phyloP scores from a whole-genome alignment of 345 rosid species.

The Syzygium oleosum region DNA sequence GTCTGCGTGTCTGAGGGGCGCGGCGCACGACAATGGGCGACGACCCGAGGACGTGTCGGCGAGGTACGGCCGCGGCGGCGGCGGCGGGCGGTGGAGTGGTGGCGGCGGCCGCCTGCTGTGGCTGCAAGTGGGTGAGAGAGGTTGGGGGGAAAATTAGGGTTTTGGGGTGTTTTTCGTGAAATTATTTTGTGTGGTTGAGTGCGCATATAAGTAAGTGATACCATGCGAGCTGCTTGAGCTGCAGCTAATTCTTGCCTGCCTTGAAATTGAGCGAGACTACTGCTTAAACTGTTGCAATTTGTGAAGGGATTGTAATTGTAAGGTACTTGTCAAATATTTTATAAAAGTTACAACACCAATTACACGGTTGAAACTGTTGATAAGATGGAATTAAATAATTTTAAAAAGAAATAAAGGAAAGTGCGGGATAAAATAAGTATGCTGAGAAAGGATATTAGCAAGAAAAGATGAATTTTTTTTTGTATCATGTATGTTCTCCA shows the following conservation, averaged over 20 bases:
- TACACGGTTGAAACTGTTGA: neutral
- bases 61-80: neutral
- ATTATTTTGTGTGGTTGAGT: neutral
- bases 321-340: too few relatives aligned
- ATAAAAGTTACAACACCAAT: neutral
- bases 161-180: neutral
- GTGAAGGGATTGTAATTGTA: neutral
- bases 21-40: neutral
- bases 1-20: neutral
- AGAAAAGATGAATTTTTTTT: too few relatives aligned
- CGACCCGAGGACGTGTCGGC: neutral
- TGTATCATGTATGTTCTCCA: neutral
- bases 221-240: neutral
- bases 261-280: neutral
- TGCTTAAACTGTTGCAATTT: neutral
- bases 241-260: neutral
- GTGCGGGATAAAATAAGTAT: neutral
- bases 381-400: too few relatives aligned
- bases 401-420: neutral
- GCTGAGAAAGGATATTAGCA: neutral
- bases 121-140: neutral
- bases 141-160: neutral
- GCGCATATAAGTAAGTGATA: neutral
- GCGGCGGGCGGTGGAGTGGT: neutral
- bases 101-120: neutral